Base-by-base conservation (phyloP, 495 filamentous ascomycete genomes). In the Letharia columbiana region DNA sequence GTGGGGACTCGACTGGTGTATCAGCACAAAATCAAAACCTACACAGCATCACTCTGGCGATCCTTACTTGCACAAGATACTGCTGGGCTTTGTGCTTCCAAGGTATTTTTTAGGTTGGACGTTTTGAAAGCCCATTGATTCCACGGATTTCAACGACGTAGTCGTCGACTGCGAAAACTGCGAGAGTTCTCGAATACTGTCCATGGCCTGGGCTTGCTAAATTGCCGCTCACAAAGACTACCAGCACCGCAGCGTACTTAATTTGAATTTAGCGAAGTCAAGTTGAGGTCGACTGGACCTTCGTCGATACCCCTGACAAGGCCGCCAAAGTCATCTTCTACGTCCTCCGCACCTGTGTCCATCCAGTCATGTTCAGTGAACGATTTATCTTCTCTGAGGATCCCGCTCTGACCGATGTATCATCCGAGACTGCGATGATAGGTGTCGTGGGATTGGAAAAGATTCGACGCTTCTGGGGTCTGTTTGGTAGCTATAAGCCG, bases 181-280 rank as follows among this genome's bases (percentile, higher is more conserved):
- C 12, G 52, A 35, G 52, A 35, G 1, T 33, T 37, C 15, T 37
- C 54, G 33, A 37, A 33, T 57, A 39, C 17, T 57, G 59, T 61
- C 59, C 4, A 1, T 61, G 59, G 28, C 47, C 45, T 60, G 63
- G 63, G 39, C 31, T 65, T 50, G 63, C 63, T 45, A 65, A 18
- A 50, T 65, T 65, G 12, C 63, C 63, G 20, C 63, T 65, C 41
- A 65, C 63, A 50, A 65, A 65, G 17, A 65, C 63, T 1, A 65
- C 56, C 44, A 65, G 63, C 17, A 65, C 54, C n/a, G 63, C 63
- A 17, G 63, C 57, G 20, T 65, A 65, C 31, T 56, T 65, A 12
- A 6, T 8, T 42, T 35, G 50, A 20, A n/a, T 18, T 65, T 33
- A 65, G 63, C 52, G 11, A 59, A n/a, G 4, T 17, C 23, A 60